Evolutionary conservation across 176 grass and related monocot genomes (phyloP).

Genomic region (Carex kokanica): DNA sequence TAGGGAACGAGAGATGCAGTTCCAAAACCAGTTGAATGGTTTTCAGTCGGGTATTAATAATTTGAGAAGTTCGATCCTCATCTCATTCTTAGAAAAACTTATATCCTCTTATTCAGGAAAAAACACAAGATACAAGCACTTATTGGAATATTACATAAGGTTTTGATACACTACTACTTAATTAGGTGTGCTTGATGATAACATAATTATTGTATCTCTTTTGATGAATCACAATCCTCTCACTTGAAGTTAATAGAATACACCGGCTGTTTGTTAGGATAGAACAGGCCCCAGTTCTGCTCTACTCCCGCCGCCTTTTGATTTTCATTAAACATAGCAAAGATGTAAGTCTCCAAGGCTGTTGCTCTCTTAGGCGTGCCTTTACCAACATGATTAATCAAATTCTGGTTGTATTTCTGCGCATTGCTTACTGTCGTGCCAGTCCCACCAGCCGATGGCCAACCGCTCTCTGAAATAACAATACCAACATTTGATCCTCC

Average conservation of each 20-base stretch:
- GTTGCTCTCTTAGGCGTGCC: constrained; percentile 25
- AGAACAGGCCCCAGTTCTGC: constrained; percentile 34
- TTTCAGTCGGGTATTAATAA: no score
- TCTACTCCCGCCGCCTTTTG: background rate
- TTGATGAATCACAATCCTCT: constrained; percentile 17
- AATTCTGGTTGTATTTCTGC: constrained; percentile 31
- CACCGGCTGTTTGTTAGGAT: background rate
- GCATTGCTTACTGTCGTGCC: constrained; percentile 11
- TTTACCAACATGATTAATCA: constrained; percentile 32
- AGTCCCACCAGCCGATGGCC: constrained; percentile 30
- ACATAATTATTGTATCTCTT: background rate
- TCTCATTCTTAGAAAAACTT: no score
- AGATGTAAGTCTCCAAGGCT: constrained; percentile 24
- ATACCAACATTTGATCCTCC: background rate
- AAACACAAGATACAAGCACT: no score
- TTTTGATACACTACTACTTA: no score
- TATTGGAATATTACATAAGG: no score
- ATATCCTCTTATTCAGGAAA: no score
- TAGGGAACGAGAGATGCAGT: no score
- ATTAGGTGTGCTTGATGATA: background rate
- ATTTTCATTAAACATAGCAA: constrained; percentile 40
- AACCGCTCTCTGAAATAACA: constrained; percentile 32
- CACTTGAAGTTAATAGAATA: constrained; percentile 34
- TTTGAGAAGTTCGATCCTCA: no score
- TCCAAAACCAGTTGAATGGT: no score